Conservation (phyloP, 352 stramenopile species). For the Phytophthora palmivora region DNA sequence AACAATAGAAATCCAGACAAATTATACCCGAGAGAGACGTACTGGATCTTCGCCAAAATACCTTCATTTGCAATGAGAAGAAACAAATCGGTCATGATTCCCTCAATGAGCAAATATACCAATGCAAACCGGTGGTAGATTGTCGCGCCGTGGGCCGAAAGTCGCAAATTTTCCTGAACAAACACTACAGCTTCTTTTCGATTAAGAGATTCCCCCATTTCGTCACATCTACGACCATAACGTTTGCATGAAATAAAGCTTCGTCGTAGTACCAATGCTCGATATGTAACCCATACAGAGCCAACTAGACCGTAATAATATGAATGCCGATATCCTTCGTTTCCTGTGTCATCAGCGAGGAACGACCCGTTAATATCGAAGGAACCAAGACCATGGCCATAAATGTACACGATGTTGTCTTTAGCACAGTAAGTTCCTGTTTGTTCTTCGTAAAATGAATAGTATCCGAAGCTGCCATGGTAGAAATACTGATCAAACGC, state of each 20-base stretch:
- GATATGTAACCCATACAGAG: slow-evolving; percentile 27
- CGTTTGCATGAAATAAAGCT: slow-evolving; percentile 28
- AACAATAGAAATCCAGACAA: slow-evolving; percentile 25
- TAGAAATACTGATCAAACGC: slow-evolving; percentile 14
- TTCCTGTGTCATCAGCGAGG: slow-evolving; percentile 17
- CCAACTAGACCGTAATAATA: slow-evolving; percentile 26
- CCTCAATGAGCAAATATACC: slow-evolving; percentile 34
- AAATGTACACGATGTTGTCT: slow-evolving; percentile 26
- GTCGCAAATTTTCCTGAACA: slow-evolving; percentile 28
- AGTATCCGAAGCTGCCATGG: slow-evolving; percentile 8
- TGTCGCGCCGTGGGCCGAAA: slow-evolving; percentile 17
- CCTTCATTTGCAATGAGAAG: slow-evolving; percentile 39
- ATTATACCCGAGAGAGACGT: slow-evolving; percentile 39
- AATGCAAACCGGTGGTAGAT: slow-evolving; percentile 20
- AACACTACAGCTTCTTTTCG: slow-evolving; percentile 28
- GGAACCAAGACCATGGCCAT: slow-evolving; percentile 19
- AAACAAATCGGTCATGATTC: slow-evolving; percentile 42
- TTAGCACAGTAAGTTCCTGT: slow-evolving; percentile 19
- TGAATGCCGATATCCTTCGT: slow-evolving; percentile 17
- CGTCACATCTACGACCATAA: slow-evolving; percentile 19
- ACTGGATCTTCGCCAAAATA: slow-evolving; percentile 28
- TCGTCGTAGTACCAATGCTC: slow-evolving; percentile 21
- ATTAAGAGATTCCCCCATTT: slow-evolving; percentile 12
- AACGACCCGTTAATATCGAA: slow-evolving; percentile 25
- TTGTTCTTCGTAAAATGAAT: slow-evolving; percentile 15